phyloP scores from a whole-genome alignment of 2,329 filamentous ascomycete genomes.

The Colletotrichum eleusines region DNA sequence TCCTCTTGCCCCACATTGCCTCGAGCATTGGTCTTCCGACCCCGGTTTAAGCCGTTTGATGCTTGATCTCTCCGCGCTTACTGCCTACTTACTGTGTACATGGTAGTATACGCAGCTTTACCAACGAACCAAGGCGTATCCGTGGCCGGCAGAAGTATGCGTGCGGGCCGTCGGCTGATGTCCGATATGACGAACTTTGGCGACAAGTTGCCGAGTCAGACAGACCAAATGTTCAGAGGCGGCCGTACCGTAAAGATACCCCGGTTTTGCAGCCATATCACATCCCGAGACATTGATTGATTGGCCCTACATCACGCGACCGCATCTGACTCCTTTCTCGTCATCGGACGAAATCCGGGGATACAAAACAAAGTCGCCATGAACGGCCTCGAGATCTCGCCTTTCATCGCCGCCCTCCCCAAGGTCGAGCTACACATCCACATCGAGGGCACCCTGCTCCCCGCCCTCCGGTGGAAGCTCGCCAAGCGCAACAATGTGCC shows the following conservation, averaged over 20 bases:
- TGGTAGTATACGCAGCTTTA: neutral
- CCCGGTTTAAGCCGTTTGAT: neutral
- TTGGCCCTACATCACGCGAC: neutral
- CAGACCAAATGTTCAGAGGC: neutral
- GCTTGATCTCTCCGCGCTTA: neutral
- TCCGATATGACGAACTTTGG: slow-evolving; percentile 2
- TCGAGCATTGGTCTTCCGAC: slow-evolving; percentile 20
- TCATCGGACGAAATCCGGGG: neutral
- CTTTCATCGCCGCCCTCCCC: slow-evolving; percentile 73
- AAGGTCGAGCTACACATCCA: slow-evolving; percentile 89
- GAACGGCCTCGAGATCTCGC: slow-evolving; percentile 49
- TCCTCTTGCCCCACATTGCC: slow-evolving; percentile 17
- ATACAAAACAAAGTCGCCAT: slow-evolving; percentile 40
- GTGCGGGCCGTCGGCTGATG: neutral
- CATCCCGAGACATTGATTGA: neutral
- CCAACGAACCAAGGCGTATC: neutral
- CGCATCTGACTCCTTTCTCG: neutral
- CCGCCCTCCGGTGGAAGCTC: slow-evolving; percentile 76
- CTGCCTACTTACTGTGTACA: too few relatives aligned
- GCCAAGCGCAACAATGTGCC: slow-evolving; percentile 73
- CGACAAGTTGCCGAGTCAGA: neutral
- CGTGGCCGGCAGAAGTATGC: neutral
- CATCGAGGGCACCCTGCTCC: slow-evolving; percentile 80
- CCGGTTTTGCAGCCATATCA: neutral
- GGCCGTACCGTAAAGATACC: neutral